These are phyloP conservation scores for Kitagawia praeruptora DNA, from an alignment of 129 eudicot species.

Conservation along the genomic window DNA sequence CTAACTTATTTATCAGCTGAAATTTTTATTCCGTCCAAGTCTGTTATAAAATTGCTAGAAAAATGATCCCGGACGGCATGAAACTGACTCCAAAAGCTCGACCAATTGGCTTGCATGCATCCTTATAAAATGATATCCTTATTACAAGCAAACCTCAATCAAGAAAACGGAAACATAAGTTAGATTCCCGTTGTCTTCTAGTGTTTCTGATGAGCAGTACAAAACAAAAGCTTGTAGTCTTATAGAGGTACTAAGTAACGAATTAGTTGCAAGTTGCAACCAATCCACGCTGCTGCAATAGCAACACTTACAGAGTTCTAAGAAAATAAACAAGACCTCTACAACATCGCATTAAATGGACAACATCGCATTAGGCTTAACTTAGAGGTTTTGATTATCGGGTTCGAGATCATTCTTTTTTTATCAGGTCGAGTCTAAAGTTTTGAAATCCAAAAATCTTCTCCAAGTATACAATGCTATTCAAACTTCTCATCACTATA, in stretches of 20 bases:
- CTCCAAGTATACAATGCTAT: too few species aligned
- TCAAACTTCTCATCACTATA: too few species aligned
- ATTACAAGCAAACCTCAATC: constrained; percentile 21
- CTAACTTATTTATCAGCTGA: neutral
- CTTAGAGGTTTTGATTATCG: too few species aligned
- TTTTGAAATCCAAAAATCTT: too few species aligned
- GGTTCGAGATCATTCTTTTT: too few species aligned
- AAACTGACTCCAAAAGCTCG: constrained; percentile 10
- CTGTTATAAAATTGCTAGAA: neutral
- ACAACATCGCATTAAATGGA: too few species aligned
- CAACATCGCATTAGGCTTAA: too few species aligned
- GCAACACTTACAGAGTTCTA: neutral
- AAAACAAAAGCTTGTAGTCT: neutral
- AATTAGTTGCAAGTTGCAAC: constrained; percentile 20
- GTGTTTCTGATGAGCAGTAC: constrained; percentile 5
- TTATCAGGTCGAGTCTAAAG: too few species aligned
- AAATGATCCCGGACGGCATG: constrained; percentile 38
- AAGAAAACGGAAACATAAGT: constrained; percentile 28
- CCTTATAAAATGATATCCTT: neutral
- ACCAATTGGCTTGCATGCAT: neutral
- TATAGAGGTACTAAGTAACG: neutral
- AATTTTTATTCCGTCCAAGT: constrained; percentile 6
- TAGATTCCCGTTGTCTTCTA: constrained; percentile 8
- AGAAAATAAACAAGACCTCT: too few species aligned
- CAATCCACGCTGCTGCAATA: constrained; percentile 9